Base-by-base conservation (phyloP, 1,139 yeast species). In the Saccharomyces hybrid region DNA sequence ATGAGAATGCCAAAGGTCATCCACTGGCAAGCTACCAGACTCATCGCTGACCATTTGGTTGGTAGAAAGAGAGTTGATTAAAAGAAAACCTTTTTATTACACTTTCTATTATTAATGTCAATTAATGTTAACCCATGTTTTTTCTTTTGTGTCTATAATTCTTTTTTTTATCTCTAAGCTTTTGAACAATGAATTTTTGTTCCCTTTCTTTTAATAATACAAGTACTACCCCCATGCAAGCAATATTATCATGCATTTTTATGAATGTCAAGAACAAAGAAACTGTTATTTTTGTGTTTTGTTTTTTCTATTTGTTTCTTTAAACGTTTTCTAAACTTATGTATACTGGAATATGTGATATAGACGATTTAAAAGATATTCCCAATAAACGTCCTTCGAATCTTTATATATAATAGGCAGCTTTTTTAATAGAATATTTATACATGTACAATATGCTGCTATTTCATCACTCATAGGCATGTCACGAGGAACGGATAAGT, bases 271-370 rank as follows among this genome's bases (percentile, higher is more conserved):
- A 38, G 44, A 19, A 38, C 23, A 19, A 38, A 38, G 44, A 38
- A 16, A 38, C 44, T 38, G 44, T 38, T 38, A 38, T 16, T 16
- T 34, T 38, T 38, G 44, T 38, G 9, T 38, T 16, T 4, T 38
- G 16, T 38, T 38, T 38, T 38, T 16, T 19, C 23, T 19, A 19
- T 19, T 19, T 19, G 23, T 38, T 38, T 38, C 42, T 38, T 19
- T 38, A 38, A 38, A 38, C 44, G 25, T 38, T 38, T 38, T 38
- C 44, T 38, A 16, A 26, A 38, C 23, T 38, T 38, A 38, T 38
- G 44, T 38, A 38, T 44, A 32, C 29, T 44, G 55, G 53, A 41
- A 53, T 53, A 48, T 53, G 51, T 47, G 55, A 53, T 53, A 53
- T 53, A 53, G 55, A 51, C 51, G 32, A 49, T 47, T 47, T 47